Conservation (phyloP, 2,329 filamentous ascomycete genomes). For the Pyricularia pennisetigena region DNA sequence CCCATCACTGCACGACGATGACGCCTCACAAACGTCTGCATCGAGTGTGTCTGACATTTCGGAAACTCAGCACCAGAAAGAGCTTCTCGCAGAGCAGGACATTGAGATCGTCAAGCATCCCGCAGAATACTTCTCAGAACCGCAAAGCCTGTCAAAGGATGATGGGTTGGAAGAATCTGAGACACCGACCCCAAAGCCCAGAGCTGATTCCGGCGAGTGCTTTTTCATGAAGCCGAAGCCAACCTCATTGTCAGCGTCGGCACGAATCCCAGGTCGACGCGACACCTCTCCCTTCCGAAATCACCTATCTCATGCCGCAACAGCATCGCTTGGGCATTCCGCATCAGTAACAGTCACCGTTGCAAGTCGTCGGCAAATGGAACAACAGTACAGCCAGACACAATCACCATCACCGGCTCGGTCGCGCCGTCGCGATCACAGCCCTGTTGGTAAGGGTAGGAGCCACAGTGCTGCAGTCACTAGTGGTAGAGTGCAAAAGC, state of each 20-base stretch:
- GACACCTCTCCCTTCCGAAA: conserved; percentile 9
- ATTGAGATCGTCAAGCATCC: conserved; percentile 8
- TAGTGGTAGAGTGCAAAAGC: conserved; percentile 36
- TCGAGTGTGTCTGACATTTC: conserved; percentile 35
- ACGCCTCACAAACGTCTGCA: conserved; percentile 33
- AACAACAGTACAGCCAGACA: background rate
- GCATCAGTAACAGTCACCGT: conserved; percentile 20
- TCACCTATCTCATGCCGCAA: background rate
- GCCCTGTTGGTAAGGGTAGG: conserved; percentile 19
- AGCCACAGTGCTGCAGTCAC: conserved; percentile 36
- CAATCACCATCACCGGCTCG: conserved; percentile 11
- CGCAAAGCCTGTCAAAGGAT: background rate
- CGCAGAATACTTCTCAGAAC: conserved; percentile 5
- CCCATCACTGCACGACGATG: conserved; percentile 24
- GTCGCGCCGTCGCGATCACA: conserved; percentile 21
- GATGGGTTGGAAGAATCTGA: conserved; percentile 11
- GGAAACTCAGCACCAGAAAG: conserved; percentile 19
- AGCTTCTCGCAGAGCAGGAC: conserved; percentile 6
- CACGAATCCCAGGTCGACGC: conserved; percentile 17
- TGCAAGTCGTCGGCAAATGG: background rate
- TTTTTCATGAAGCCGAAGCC: conserved; percentile 16
- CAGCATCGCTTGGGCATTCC: background rate
- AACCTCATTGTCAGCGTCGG: conserved; percentile 9
- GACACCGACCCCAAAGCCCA: conserved; percentile 16
- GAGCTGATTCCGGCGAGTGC: conserved; percentile 9